Evolutionary conservation across 352 stramenopile species (phyloP).

Genomic region (Phytopythium delawarense): DNA sequence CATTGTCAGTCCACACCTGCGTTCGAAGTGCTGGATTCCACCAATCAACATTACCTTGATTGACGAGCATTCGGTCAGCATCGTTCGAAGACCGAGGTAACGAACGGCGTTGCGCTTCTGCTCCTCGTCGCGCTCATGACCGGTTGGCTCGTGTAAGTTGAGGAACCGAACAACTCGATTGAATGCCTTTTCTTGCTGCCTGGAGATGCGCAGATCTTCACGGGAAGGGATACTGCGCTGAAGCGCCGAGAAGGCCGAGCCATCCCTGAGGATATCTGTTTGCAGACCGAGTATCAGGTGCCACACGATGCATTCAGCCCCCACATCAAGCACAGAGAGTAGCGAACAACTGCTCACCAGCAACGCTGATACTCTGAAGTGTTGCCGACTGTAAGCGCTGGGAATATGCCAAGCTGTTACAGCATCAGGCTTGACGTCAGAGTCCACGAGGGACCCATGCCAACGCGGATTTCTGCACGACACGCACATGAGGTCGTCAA

Average conservation of each 20-base stretch:
- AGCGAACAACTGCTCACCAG: constrained; percentile 17
- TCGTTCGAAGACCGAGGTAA: constrained; percentile 45
- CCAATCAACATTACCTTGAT: constrained; percentile 30
- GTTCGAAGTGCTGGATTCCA: not conserved
- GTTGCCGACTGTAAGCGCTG: constrained; percentile 37
- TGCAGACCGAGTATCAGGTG: not conserved
- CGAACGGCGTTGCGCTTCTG: constrained; percentile 49
- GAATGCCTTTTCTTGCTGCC: constrained; percentile 37
- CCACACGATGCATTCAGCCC: not conserved
- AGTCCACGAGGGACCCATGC: not conserved
- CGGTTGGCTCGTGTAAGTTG: constrained; percentile 50
- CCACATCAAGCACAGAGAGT: not conserved
- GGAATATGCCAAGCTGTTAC: constrained; percentile 31
- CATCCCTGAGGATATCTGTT: constrained; percentile 55
- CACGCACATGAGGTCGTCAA: constrained; percentile 1
- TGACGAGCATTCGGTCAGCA: constrained; percentile 49
- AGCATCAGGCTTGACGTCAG: not conserved
- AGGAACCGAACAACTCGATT: constrained; percentile 50
- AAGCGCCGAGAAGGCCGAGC: constrained; percentile 20
- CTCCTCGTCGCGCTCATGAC: constrained; percentile 42
- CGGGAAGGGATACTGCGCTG: constrained; percentile 21
- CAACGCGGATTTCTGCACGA: not conserved
- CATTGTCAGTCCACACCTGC: not conserved
- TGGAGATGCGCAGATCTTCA: constrained; percentile 29
- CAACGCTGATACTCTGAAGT: constrained; percentile 43